Base-by-base conservation (phyloP, 75 land plant species). In the Selaginella tamariscina region DNA sequence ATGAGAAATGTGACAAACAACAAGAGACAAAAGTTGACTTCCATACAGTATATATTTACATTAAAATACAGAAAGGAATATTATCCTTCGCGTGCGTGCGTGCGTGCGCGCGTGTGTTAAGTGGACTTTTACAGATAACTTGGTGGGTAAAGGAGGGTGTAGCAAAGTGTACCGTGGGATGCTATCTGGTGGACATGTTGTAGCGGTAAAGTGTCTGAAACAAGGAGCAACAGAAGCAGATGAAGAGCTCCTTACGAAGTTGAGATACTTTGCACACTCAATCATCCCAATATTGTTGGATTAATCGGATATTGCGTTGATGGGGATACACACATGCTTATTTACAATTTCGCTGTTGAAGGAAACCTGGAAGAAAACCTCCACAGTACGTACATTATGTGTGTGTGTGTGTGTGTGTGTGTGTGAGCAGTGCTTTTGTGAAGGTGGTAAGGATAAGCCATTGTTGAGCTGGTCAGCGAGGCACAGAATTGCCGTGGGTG, bases 311-410 rank as follows among this genome's bases (percentile, higher is more conserved):
- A 59, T 23, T 59, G 62, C 26, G 62, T 59, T 9, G 62, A 59
- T 5, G 62, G 62, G 21, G 62, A 26, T 5, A 59, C 27, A 2
- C 62, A 59, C 27, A 21, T 59, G 8, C 21, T 59, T 23, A 9
- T 59, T 23, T 59, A 59, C 49, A 15, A 39, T 15, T 39, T 39
- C 15, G 49, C 49, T 15, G 49, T 15, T 5, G 49, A 59, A 23
- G 62, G 24, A 26, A 59, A 59, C 62, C 62, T 59, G 62, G 62
- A 59, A 59, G 62, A 59, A 26, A 59, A 59, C 23, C 62, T 59
- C 26, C 26, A 21, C 23, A 21, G 62, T 59, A 59, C 8, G 62
- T n/a, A 2, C 8, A 59, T 9, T 2, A 2, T 27, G 26, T 8
- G 23, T 2, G 2, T 59, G 5, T 39, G 49, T 5, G 49, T 39